phyloP scores from a whole-genome alignment of 352 stramenopile genomes.

The Pythium angustatum region DNA sequence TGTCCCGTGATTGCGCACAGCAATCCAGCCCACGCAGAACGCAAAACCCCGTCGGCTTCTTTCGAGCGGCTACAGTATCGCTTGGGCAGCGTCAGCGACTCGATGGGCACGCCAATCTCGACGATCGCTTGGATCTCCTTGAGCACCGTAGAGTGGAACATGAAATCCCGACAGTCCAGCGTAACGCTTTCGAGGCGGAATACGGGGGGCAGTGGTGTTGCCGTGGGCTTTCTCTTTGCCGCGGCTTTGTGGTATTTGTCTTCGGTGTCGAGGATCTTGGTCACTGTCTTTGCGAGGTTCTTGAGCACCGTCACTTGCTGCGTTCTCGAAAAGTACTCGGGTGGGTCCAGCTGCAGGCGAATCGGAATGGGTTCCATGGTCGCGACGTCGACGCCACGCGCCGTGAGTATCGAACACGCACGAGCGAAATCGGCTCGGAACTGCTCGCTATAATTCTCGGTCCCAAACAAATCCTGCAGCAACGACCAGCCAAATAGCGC shows the following conservation, averaged over 20 bases:
- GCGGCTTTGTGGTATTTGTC: background rate
- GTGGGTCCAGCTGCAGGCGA: background rate
- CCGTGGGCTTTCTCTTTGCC: background rate
- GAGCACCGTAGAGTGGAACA: conserved; percentile 8
- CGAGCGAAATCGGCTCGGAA: background rate
- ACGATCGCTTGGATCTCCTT: conserved; percentile 8
- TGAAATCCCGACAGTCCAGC: conserved; percentile 1
- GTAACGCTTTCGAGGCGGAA: conserved; percentile 6
- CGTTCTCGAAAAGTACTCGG: background rate
- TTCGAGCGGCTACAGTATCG: background rate
- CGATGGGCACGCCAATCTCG: conserved; percentile 2
- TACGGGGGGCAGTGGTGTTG: background rate
- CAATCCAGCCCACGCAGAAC: conserved; percentile 2
- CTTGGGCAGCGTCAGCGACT: background rate
- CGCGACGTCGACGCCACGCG: background rate
- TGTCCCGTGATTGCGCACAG: conserved; percentile 8
- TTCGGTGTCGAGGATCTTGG: conserved; percentile 1
- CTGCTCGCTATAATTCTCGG: background rate
- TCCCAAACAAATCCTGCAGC: conserved; percentile 5
- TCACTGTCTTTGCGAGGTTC: background rate
- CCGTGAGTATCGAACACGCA: background rate
- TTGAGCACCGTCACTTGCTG: conserved; percentile 9
- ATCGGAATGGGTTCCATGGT: conserved; percentile 14
- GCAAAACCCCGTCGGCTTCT: background rate
- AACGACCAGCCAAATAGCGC: conserved; percentile 1